Percentiles rank a stretch among this genome's conserved stretches.
phyloP scores from a whole-genome alignment of 805 yeast species.

The Wickerhamiella domercqiae region DNA sequence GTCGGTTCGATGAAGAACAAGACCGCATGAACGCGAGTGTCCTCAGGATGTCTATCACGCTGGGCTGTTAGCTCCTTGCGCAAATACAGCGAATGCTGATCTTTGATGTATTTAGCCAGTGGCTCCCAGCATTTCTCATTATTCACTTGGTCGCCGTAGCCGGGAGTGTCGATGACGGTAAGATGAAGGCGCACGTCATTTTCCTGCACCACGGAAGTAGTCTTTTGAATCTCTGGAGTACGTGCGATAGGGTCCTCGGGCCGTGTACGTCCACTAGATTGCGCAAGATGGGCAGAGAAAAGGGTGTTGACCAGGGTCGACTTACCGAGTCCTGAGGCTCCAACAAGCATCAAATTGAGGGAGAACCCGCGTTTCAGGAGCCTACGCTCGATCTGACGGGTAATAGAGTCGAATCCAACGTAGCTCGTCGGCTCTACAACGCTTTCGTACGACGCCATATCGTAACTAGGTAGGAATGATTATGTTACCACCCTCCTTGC shows the following conservation, averaged over 20 bases:
- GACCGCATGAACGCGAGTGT: conserved; percentile 87
- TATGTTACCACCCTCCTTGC: too few species aligned
- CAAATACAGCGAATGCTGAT: conserved; percentile 80
- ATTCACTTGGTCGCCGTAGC: conserved; percentile 93
- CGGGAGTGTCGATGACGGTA: conserved; percentile 92
- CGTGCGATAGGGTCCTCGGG: conserved; percentile 61
- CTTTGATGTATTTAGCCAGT: conserved; percentile 81
- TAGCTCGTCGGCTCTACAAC: conserved; percentile 43
- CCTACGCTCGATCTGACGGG: conserved; percentile 86
- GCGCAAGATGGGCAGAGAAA: conserved; percentile 66
- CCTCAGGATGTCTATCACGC: conserved; percentile 67
- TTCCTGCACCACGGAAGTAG: conserved; percentile 45
- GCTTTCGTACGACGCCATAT: conserved; percentile 7
- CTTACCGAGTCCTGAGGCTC: conserved; percentile 83
- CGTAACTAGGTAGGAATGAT: too few species aligned
- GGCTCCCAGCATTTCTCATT: conserved; percentile 97
- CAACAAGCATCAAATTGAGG: conserved; percentile 88
- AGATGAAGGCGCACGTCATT: conserved; percentile 75
- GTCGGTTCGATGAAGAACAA: conserved; percentile 84
- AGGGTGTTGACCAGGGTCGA: conserved; percentile 82
- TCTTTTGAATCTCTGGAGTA: conserved; percentile 59
- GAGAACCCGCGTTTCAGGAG: conserved; percentile 85
- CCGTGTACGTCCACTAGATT: conserved; percentile 54
- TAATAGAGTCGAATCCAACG: conserved; percentile 94
- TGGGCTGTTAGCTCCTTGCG: conserved; percentile 91